Evolutionary conservation across 2,329 filamentous ascomycete species (phyloP).

Genomic region (Alternaria ethzedia): DNA sequence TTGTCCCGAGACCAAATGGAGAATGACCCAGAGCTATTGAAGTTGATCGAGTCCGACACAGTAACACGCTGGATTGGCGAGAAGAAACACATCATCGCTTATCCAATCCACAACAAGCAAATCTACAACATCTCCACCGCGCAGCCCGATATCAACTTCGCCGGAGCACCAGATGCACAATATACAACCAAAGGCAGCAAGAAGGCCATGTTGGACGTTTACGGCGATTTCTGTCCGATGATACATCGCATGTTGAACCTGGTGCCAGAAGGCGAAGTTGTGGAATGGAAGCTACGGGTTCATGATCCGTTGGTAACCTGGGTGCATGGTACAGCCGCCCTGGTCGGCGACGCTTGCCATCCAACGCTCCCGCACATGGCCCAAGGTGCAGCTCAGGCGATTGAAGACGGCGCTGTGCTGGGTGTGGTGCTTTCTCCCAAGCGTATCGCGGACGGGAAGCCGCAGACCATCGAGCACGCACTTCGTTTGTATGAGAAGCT

Average conservation of each 20-base stretch:
- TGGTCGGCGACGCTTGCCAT: conserved; percentile 67
- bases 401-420: conserved; percentile 67
- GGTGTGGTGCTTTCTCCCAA: conserved; percentile 58
- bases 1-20: conserved; percentile 71
- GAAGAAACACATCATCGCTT: conserved; percentile 77
- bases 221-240: conserved; percentile 65
- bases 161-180: conserved; percentile 62
- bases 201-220: conserved; percentile 65
- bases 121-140: conserved; percentile 72
- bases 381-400: conserved; percentile 69
- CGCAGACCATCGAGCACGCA: conserved; percentile 58
- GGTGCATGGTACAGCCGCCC: conserved; percentile 60
- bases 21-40: conserved; percentile 69
- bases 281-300: conserved; percentile 70
- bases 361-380: conserved; percentile 69
- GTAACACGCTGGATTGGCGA: conserved; percentile 80
- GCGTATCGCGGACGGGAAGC: conserved; percentile 52
- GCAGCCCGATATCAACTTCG: conserved; percentile 67
- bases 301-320: conserved; percentile 69
- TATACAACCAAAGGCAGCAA: conserved; percentile 70
- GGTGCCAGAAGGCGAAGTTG: conserved; percentile 69
- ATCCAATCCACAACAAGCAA: conserved; percentile 71
- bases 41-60: conserved; percentile 69
- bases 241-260: conserved; percentile 66
- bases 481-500: conserved; percentile 63